A percentile compares a stretch with the other conserved stretches of the same genome.
phyloP scores from a whole-genome alignment of 129 eudicot species.

The Kitagawia praeruptora region DNA sequence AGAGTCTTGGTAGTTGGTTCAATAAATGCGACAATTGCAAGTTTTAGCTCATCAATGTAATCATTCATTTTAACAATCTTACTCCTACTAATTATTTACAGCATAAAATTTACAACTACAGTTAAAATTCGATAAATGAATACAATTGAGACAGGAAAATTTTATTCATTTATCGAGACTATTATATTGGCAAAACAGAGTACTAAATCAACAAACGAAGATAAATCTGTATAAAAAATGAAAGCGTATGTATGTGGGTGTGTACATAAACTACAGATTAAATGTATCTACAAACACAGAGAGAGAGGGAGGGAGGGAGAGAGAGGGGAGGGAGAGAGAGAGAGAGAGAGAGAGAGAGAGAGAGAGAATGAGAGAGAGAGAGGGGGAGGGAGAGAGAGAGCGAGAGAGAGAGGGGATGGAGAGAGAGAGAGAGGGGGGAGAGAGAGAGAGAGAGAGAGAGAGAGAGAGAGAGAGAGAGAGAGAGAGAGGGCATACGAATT shows the following conservation, averaged over 20 bases:
- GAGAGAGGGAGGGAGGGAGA: neutral
- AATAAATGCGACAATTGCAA: neutral
- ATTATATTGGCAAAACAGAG: neutral
- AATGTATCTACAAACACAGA: neutral
- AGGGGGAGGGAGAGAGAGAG: neutral
- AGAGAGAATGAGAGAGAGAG: neutral
- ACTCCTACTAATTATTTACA: neutral
- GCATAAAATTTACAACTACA: neutral
- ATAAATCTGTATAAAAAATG: neutral
- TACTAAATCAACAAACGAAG: neutral
- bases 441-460: neutral
- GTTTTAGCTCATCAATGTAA: too few species aligned
- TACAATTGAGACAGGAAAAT: neutral
- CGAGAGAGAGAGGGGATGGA: neutral
- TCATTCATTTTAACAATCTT: neutral
- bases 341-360: neutral
- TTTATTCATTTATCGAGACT: too few species aligned
- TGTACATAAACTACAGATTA: neutral
- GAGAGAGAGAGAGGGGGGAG: neutral
- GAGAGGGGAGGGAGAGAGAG: neutral
- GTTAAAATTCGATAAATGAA: too few species aligned
- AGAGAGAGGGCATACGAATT: conserved; percentile 37
- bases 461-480: neutral
- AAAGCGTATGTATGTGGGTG: neutral
- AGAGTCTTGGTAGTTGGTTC: too few species aligned